Conservation (phyloP, 352 stramenopile genomes). For the Phytopythium ostracodes region DNA sequence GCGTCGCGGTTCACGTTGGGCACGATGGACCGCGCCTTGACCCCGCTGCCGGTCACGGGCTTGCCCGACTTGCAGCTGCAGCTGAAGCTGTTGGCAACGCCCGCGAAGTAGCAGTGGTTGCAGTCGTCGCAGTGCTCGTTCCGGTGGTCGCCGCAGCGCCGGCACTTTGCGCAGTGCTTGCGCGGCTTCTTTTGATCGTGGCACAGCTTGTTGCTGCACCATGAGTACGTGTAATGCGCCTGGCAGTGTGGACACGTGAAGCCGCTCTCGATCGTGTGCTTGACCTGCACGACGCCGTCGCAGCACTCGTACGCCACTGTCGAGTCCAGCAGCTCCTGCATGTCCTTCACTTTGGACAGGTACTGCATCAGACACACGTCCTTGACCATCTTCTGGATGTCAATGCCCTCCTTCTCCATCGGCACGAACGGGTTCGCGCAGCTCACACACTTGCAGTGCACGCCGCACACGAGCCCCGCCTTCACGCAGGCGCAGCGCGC, state of each 20-base stretch:
- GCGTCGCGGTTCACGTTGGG: conserved; percentile 19
- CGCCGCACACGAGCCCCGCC: conserved; percentile 68
- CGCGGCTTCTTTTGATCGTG: conserved; percentile 74
- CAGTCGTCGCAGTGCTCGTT: conserved; percentile 81
- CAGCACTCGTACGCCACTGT: conserved; percentile 65
- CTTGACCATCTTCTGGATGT: conserved; percentile 57
- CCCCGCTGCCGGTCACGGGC: conserved; percentile 17
- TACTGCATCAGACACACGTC: conserved; percentile 83
- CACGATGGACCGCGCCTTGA: conserved; percentile 46
- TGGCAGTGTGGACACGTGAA: conserved; percentile 57
- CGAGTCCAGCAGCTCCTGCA: conserved; percentile 77
- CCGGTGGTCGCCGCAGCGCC: conserved; percentile 70
- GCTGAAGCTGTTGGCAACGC: conserved; percentile 79
- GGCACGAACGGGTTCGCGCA: conserved; percentile 79
- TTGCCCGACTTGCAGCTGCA: conserved; percentile 60
- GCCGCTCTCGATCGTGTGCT: conserved; percentile 55
- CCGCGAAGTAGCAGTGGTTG: conserved; percentile 84
- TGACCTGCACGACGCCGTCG: conserved; percentile 55
- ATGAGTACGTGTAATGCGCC: conserved; percentile 73
- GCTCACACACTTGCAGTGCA: conserved; percentile 73
- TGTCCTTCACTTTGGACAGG: conserved; percentile 80
- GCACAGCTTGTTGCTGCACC: conserved; percentile 74
- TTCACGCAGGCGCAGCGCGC: conserved; percentile 80
- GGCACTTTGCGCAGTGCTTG: conserved; percentile 77
- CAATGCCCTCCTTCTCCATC: conserved; percentile 64